Evolutionary conservation across 78 protist genomes (phyloP).

Genomic region (Parvularia atlantis): DNA sequence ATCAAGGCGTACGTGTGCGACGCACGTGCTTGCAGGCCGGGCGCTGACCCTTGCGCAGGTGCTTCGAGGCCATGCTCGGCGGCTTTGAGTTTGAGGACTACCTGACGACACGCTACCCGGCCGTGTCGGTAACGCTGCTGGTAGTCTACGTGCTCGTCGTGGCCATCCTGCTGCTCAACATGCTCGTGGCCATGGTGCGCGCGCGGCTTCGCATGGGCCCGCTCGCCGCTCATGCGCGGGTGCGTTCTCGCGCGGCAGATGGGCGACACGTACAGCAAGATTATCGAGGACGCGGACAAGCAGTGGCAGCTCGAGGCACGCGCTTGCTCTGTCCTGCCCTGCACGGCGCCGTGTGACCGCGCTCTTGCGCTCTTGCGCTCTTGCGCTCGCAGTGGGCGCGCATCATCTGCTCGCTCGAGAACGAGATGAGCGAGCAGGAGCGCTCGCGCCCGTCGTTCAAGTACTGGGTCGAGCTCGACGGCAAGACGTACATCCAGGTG

Average conservation of each 20-base stretch:
- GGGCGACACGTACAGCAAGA: background rate
- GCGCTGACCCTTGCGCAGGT: too few relatives aligned
- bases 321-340: background rate
- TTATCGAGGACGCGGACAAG: background rate
- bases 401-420: background rate
- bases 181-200: background rate
- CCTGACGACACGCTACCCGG: background rate
- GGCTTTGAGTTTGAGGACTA: constrained; percentile 1
- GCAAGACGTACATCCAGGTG: constrained; percentile 1
- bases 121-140: background rate
- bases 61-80: too few relatives aligned
- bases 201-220: too few relatives aligned
- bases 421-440: background rate
- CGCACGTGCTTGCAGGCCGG: too few relatives aligned
- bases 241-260: too few relatives aligned
- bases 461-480: background rate
- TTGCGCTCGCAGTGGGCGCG: background rate
- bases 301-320: background rate
- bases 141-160: background rate
- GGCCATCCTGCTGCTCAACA: background rate
- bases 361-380: background rate
- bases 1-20: too few relatives aligned
- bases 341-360: background rate
- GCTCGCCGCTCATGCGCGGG: too few relatives aligned
- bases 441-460: background rate